Evolutionary conservation across 768 basidiomycete genomes (phyloP).

Genomic region (Butyriboletus loyo): DNA sequence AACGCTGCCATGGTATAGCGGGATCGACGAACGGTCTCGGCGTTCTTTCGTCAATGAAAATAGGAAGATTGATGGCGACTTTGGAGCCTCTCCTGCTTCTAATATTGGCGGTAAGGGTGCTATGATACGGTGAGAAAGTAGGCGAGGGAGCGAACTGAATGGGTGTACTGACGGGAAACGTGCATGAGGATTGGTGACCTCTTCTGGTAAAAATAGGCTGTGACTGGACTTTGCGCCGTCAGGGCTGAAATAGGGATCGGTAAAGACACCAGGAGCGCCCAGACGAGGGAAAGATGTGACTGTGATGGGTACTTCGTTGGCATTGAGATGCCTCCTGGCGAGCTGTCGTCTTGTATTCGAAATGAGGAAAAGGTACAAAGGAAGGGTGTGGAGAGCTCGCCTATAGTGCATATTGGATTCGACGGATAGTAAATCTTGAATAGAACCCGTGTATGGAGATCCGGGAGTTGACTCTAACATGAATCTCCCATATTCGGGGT

Average conservation of each 20-base stretch:
- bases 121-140: constrained; percentile 34
- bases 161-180: constrained; percentile 85
- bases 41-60: constrained; percentile 86
- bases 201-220: constrained; percentile 91
- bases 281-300: constrained; percentile 94
- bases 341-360: constrained; percentile 62
- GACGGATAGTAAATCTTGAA: constrained; percentile 83
- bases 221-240: constrained; percentile 79
- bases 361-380: constrained; percentile 5
- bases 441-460: constrained; percentile 85
- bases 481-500: constrained; percentile 97
- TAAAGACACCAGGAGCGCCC: constrained; percentile 86
- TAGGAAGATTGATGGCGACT: constrained; percentile 91
- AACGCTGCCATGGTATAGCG: constrained; percentile 84
- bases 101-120: constrained; percentile 97
- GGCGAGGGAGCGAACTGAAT: constrained; percentile 5
- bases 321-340: constrained; percentile 76
- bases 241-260: constrained; percentile 84
- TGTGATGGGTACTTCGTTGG: constrained; percentile 87
- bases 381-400: constrained; percentile 34
- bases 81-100: constrained; percentile 86
- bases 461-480: constrained; percentile 99
- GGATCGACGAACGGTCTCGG: constrained; percentile 90
- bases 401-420: constrained; percentile 95
- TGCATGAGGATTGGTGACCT: constrained; percentile 95